Conservation (phyloP, 106 monocot species). For the Xerophyta viscosa region DNA sequence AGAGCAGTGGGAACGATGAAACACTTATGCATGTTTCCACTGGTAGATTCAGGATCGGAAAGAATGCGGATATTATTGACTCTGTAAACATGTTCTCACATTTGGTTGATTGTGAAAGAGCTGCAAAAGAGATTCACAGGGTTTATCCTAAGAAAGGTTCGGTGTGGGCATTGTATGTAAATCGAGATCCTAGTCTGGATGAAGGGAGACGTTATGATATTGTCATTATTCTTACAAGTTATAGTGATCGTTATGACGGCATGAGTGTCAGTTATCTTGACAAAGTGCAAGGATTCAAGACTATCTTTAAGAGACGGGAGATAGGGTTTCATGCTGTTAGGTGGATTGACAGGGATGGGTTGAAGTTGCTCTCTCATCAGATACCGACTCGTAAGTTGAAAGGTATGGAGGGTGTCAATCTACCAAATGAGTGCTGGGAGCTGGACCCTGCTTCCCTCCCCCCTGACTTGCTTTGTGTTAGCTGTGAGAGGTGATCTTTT, state of each 20-base stretch:
- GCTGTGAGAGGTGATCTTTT: conserved; percentile 4
- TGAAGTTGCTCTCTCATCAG: conserved; percentile 69
- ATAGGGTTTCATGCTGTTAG: conserved; percentile 62
- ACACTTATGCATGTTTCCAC: no score
- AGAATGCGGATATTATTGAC: conserved; percentile 40
- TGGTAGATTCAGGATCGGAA: conserved; percentile 71
- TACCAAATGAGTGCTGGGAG: conserved; percentile 85
- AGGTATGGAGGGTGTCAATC: conserved; percentile 30
- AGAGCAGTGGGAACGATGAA: conserved; percentile 22
- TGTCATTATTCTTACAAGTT: conserved; percentile 69
- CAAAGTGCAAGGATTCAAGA: conserved; percentile 87
- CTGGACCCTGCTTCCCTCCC: conserved; percentile 94
- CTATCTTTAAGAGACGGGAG: conserved; percentile 59
- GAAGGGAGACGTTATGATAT: conserved; percentile 45
- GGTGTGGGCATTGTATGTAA: conserved; percentile 77
- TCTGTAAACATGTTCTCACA: conserved; percentile 92
- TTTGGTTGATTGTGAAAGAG: conserved; percentile 52
- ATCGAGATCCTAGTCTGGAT: conserved; percentile 12
- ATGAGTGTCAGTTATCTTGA: conserved; percentile 75
- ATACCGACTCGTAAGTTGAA: conserved; percentile 67
- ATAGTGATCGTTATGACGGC: conserved; percentile 59
- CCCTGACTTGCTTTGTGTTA: conserved; percentile 29
- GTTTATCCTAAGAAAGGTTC: conserved; percentile 89
- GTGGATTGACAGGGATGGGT: conserved; percentile 49
- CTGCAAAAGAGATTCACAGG: conserved; percentile 61